phyloP scores from a whole-genome alignment of 257 asterid species.

The Paulownia fortunei region DNA sequence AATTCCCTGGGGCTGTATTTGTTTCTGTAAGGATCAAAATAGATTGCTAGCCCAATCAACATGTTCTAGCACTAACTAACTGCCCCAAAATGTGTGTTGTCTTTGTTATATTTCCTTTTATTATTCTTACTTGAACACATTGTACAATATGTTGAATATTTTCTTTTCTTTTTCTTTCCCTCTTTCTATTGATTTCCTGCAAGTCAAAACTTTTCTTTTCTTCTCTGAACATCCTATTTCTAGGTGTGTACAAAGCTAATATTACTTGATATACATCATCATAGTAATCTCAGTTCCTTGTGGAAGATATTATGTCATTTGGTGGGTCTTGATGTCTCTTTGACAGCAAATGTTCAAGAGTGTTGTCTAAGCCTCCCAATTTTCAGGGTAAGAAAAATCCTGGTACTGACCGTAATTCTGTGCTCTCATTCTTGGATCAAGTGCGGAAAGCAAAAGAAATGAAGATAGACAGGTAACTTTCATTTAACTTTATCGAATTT shows the following conservation, averaged over 20 bases:
- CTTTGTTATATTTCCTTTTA: neutral
- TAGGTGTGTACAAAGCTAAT: neutral
- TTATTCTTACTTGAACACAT: neutral
- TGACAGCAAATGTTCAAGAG: neutral
- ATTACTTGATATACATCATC: neutral
- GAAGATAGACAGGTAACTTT: slow-evolving; percentile 78
- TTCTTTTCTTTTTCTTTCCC: neutral
- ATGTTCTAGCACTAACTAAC: neutral
- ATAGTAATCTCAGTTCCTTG: neutral
- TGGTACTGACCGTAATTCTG: slow-evolving; percentile 73
- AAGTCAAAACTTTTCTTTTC: neutral
- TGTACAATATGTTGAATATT: neutral
- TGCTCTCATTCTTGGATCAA: slow-evolving; percentile 71
- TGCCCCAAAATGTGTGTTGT: neutral
- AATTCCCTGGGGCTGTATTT: neutral
- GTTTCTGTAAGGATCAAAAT: neutral
- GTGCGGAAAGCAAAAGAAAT: slow-evolving; percentile 81
- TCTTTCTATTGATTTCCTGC: neutral
- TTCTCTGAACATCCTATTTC: neutral
- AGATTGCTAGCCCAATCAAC: neutral
- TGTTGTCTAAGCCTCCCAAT: slow-evolving; percentile 8
- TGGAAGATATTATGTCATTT: neutral
- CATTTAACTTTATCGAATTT: neutral
- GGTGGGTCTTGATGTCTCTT: neutral
- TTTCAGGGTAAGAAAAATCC: slow-evolving; percentile 94